Evolutionary conservation across 805 yeast species (phyloP), one percentile per base, ranked within the genome.

Genomic region (Candida chilensis): DNA sequence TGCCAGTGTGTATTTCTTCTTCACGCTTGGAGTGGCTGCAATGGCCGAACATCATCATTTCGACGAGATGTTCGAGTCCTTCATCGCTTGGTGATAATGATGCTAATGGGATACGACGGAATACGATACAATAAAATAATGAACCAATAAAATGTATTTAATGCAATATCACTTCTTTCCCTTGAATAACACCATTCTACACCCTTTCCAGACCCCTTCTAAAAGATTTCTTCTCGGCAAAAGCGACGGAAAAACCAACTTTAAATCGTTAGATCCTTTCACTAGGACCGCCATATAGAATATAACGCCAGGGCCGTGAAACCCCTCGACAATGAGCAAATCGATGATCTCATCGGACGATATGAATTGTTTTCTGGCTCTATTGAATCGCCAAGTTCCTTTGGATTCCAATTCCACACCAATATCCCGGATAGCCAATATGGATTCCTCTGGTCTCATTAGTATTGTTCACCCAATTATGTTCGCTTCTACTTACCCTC

Each of bases 271-370:
- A 20, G 25, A 22, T 8, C 13, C 61, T 31, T 64, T 64, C 12
- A 76, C 67, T 20, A 81, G 54, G 4, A 81, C 57, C 25, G 78
- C 73, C 47, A 83, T 53, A 44, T 81, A 78, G 47, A 66, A 78
- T 3, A 78, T 58, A 7, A 81, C 85, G 37, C 76, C 77, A 37
- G 74, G 69, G 5, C 79, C 79, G 32, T 63, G 63, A 46, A 84
- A 82, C 0, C 83, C 88, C 49, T 84, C 94, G 45, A 81, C 81
- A 16, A 84, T 75, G 0, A 80, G 70, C 8, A 83, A 49, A 47
- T 82, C 90, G 4, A 70, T 64, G 30, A 83, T 64, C 27, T 60
- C 59, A 27, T 66, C 69, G 22, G 63, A 52, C 0, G 87, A 79
- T 8, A 79, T 64, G 46, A 83, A 79, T 17, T 54, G 40, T 24